A percentile compares a stretch with the other conserved stretches of the same genome.
Evolutionary conservation across 2,329 filamentous ascomycete genomes (phyloP).

Genomic region (Calonectria ilicicola): DNA sequence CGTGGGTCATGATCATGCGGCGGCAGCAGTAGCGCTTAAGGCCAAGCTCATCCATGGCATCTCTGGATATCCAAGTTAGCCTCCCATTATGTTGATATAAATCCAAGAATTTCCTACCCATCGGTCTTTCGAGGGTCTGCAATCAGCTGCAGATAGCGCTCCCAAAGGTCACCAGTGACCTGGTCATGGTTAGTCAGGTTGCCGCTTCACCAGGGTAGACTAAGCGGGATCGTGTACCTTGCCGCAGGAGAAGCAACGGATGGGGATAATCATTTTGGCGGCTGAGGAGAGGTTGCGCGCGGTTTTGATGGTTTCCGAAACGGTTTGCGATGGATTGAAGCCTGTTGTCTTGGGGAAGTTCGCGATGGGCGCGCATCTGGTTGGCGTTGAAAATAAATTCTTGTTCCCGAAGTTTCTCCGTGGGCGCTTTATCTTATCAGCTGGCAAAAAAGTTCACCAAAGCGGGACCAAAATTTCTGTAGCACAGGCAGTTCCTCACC

Average conservation of each 20-base stretch:
- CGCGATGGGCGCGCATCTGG: constrained; percentile 8
- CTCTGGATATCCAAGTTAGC: constrained; percentile 65
- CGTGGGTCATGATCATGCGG: constrained; percentile 99
- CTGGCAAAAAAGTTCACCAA: constrained; percentile 50
- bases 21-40: constrained; percentile 98
- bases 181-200: constrained; percentile 56
- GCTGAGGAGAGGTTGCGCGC: constrained; percentile 27
- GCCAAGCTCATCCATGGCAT: constrained; percentile 95
- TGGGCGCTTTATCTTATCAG: constrained; percentile 54
- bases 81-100: not conserved
- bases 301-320: constrained; percentile 20
- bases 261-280: constrained; percentile 93
- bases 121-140: constrained; percentile 78
- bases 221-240: constrained; percentile 74
- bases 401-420: constrained; percentile 47
- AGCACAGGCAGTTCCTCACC: constrained; percentile 29
- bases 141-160: constrained; percentile 90
- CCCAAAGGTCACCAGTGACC: constrained; percentile 98
- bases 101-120: constrained; percentile 66
- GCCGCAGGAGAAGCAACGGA: constrained; percentile 98
- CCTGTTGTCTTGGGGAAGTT: constrained; percentile 32
- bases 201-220: constrained; percentile 25
- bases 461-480: constrained; percentile 55
- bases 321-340: constrained; percentile 39
- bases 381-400: constrained; percentile 43